phyloP scores from a whole-genome alignment of 352 stramenopile species.

The Phytophthora lateralis region DNA sequence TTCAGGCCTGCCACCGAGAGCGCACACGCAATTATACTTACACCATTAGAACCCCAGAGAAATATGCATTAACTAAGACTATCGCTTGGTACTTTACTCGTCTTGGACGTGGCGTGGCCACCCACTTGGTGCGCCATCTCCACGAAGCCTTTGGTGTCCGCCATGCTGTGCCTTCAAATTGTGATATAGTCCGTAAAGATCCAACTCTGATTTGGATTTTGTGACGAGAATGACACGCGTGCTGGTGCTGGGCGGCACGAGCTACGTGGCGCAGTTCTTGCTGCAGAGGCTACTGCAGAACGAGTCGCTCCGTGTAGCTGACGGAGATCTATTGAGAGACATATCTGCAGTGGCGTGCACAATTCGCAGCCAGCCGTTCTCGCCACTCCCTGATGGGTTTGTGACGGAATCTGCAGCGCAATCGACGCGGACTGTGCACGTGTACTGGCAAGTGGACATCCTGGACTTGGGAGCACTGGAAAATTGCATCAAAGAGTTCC shows the following conservation, averaged over 20 bases:
- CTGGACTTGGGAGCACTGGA: constrained; percentile 30
- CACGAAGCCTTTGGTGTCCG: constrained; percentile 33
- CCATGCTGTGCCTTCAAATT: constrained; percentile 4
- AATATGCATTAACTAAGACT: background rate
- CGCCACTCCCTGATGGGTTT: constrained; percentile 38
- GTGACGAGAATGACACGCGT: constrained; percentile 39
- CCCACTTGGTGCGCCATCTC: constrained; percentile 81
- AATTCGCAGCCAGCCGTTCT: constrained; percentile 25
- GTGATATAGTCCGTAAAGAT: constrained; percentile 5
- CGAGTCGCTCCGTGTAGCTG: constrained; percentile 2
- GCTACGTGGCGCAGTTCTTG: constrained; percentile 75
- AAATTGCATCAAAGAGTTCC: constrained; percentile 44
- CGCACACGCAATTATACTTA: background rate
- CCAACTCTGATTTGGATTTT: constrained; percentile 9
- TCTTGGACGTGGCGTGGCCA: constrained; percentile 74
- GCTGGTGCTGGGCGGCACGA: constrained; percentile 62
- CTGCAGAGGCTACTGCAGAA: constrained; percentile 37
- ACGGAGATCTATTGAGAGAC: background rate
- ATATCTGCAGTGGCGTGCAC: constrained; percentile 44
- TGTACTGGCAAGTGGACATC: constrained; percentile 56
- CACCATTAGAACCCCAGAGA: background rate
- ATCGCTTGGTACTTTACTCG: constrained; percentile 36
- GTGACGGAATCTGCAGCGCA: constrained; percentile 1
- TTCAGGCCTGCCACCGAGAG: constrained; percentile 57
- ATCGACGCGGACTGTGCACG: constrained; percentile 23